Evolutionary conservation across 2,329 filamentous ascomycete species (phyloP), one percentile per base, ranked within the genome.

Genomic region (Paramyrothecium roridum): DNA sequence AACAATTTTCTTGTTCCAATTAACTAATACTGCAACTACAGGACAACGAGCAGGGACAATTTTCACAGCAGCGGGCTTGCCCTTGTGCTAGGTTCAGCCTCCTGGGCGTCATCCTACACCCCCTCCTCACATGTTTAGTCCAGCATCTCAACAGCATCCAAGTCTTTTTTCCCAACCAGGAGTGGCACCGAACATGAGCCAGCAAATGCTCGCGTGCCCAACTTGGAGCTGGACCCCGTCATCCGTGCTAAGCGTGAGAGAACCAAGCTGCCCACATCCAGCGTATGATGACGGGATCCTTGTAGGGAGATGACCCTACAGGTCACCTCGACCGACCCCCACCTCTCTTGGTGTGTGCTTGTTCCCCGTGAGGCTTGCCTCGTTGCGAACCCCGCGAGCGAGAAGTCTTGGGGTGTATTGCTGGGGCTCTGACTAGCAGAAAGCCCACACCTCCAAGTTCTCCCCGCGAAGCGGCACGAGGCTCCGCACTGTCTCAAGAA

Each of bases 11-110:
- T 61, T 68, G 63, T 70, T 74, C 64, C 63, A 54, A 75, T 76
- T 74, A 76, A 73, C 70, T 76, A 75, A 67, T 75, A 75, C 66
- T 71, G 67, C 69, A 69, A 68, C 63, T 61, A 71, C 69, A 69
- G 73, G 63, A 69, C 66, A 70, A 68, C 67, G 66, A 72, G 68
- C 71, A 73, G 70, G 69, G 66, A 66, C 66, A 66, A 43, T 17
- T 43, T 43, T 43, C 65, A 59, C 65, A 67, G 63, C 63, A 69
- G 62, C 66, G 66, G 65, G 68, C 67, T 69, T 71, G 63, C 68
- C 64, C 66, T 71, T 67, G 64, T 66, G 63, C 56, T 61, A 65
- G 65, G 58, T 60, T 60, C 49, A 56, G 57, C 64, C 68, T 21
- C 70, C 69, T 58, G 68, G 68, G 68, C 65, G 59, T 56, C 30